These are phyloP conservation scores for Pezicula radicicola DNA, from an alignment of 2,329 filamentous ascomycete genomes.

Conservation along the genomic window DNA sequence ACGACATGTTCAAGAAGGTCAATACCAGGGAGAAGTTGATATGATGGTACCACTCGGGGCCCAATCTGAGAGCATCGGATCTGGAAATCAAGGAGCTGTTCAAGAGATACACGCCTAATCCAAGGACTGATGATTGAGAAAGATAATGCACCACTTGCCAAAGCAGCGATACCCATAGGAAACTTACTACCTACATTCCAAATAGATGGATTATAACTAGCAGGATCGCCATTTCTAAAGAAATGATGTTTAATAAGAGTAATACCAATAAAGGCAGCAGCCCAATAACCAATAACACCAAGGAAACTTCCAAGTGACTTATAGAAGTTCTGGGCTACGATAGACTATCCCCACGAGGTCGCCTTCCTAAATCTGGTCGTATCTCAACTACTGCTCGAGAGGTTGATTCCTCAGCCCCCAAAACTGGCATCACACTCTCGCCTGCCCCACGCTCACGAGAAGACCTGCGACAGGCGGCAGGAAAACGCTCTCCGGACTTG, in stretches of 20 bases:
- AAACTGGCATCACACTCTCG: conserved; percentile 18
- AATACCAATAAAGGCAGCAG: conserved; percentile 66
- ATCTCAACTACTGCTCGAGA: conserved; percentile 20
- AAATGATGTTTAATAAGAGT: conserved; percentile 62
- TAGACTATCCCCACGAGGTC: conserved; percentile 27
- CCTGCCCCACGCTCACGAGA: conserved; percentile 19
- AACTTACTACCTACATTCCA: conserved; percentile 56
- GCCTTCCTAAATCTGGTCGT: conserved; percentile 18
- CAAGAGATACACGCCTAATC: conserved; percentile 97
- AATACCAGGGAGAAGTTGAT: conserved; percentile 98
- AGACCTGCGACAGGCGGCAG: conserved; percentile 2
- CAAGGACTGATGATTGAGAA: conserved; percentile 62
- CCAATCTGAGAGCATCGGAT: conserved; percentile 94
- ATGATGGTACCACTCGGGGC: conserved; percentile 98
- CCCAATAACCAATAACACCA: conserved; percentile 64
- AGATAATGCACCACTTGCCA: conserved; percentile 50
- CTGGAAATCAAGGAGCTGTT: conserved; percentile 99
- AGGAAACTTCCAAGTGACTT: conserved; percentile 60
- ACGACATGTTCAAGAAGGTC: conserved; percentile 99
- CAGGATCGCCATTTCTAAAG: conserved; percentile 50
- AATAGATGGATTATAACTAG: conserved; percentile 51
- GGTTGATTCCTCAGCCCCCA: conserved; percentile 8
- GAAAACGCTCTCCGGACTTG: conserved; percentile 16
- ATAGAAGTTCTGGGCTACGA: conserved; percentile 54
- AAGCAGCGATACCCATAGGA: conserved; percentile 56